Base-by-base conservation (phyloP, 495 filamentous ascomycete genomes). In the Aspergillus incahuasiensis region DNA sequence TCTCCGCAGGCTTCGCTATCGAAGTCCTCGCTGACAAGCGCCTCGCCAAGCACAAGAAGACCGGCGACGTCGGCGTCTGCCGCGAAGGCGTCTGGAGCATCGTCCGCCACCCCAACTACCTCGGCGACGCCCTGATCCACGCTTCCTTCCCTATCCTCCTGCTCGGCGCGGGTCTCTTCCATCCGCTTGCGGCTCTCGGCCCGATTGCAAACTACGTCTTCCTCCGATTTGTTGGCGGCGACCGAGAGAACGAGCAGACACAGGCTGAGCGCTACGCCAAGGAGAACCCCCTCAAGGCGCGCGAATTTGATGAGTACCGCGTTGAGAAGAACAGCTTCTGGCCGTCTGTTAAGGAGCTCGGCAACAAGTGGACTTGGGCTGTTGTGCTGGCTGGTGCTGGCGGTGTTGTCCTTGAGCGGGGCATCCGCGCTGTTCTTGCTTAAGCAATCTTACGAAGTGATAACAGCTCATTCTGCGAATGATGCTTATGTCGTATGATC, bases 91-190 rank as follows among this genome's bases (percentile, higher is more conserved):
- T 85, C 15, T 83, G 81, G 81, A 78, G 79, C 49, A 66, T 85
- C 38, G 80, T 84, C 8, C 68, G 82, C 25, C 80, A 84, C 68
- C 82, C 82, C 0, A 83, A 84, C 62, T 85, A 83, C 43, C 75
- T 83, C 39, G 81, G 82, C 5, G 81, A 84, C 52, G 71, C 75
- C 1, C 66, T 85, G 16, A 70, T 81, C 6, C 82, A 85, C 55
- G 20, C 55, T 21, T 70, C 68, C 6, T 73, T 70, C 50, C 55
- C 57, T 6, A 0, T 50, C 32, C 48, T 70, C 1, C 51, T 85
- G 12, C 81, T 77, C 61, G 63, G 74, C 24, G 74, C 76, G 11
- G 75, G 77, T 48, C 68, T 75, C 25, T 75, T 83, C 35, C 72
- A 77, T 40, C 81, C 81, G 0, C 58, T 82, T 13, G 73, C 77